Percentiles rank a stretch among this genome's conserved stretches.
Evolutionary conservation across 148 eudicot genomes (phyloP).

Genomic region (Nepenthes gracilis): DNA sequence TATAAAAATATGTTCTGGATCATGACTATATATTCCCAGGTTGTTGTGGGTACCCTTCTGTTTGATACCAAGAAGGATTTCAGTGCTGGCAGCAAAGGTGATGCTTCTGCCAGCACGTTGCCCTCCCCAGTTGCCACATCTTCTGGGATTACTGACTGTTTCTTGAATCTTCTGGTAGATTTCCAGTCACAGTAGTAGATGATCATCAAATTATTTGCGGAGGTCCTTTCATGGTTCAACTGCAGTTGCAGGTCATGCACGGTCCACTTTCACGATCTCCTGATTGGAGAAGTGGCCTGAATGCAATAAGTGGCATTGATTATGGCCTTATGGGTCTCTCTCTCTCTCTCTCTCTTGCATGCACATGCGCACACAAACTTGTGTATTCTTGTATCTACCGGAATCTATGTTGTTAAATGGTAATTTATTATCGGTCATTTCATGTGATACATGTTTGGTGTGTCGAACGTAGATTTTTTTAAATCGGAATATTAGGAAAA

Average conservation of each 20-base stretch:
- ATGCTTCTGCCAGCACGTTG: conserved; percentile 27
- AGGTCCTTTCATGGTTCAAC: conserved; percentile 23
- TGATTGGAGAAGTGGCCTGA: conserved; percentile 22
- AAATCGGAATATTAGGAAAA: no score
- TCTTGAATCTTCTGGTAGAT: conserved; percentile 36
- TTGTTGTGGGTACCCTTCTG: conserved; percentile 61
- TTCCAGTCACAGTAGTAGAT: conserved; percentile 3
- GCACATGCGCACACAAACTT: neutral
- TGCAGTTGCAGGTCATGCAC: conserved; percentile 8
- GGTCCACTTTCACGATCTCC: conserved; percentile 9
- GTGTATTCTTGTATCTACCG: neutral
- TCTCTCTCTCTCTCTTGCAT: neutral
- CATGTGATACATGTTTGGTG: no score
- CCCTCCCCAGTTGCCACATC: conserved; percentile 21
- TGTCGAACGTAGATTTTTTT: no score
- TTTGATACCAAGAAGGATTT: conserved; percentile 51
- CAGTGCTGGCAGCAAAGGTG: conserved; percentile 27
- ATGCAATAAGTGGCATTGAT: conserved; percentile 8
- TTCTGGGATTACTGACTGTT: conserved; percentile 38
- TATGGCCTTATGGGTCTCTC: conserved; percentile 7
- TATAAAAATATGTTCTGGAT: no score
- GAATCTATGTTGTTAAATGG: neutral
- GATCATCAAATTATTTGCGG: conserved; percentile 20
- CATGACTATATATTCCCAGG: conserved; percentile 19
- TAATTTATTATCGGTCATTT: no score